Evolutionary conservation across 2,329 filamentous ascomycete genomes (phyloP), one percentile per base, ranked within the genome.

Genomic region (Pseudogymnoascus sp.): DNA sequence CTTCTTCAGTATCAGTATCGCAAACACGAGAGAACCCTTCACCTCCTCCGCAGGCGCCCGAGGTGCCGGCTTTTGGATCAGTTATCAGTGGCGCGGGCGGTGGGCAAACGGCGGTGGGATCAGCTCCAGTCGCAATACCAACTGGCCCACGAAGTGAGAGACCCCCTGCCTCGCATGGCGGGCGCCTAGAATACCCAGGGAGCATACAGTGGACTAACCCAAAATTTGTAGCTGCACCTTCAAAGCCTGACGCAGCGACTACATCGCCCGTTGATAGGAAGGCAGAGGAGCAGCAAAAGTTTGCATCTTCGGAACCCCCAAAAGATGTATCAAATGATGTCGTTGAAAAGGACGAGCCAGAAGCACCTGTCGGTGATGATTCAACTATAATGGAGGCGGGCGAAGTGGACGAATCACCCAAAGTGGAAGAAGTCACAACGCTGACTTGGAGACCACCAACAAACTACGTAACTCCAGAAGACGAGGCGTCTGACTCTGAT

Each of bases 61-160:
- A 79, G 62, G 81, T 85, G 13, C 82, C 82, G 25, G 81, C 82
- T n/a, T 85, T 84, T 72, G 79, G 79, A 28, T 79, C 78, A 64
- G 71, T 62, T 62, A 23, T 62, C 21, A 62, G 43, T 45, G 51
- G 51, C 16, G 6, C 51, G 28, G 51, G 51, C n/a, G 51, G 51
- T 19, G 51, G 51, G 51, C 51, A 57, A 57, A 19, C 51, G 11
- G 51, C 51, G 16, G 51, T 34, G 28, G 51, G 51, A 57, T 57
- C 51, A 57, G 51, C 28, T 36, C 51, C 51, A 57, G 51, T 57
- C 51, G 51, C 28, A 36, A 57, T 57, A 57, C 51, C 51, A 34
- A 57, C 51, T 34, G 51, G 51, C 51, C 51, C 51, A 57, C 51
- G 51, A 57, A 57, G 51, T 57, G 51, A 57, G 51, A 57, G 51